A percentile compares a stretch with the other conserved stretches of the same genome.
phyloP scores from a whole-genome alignment of 805 yeast species.

The Metahyphopichia silvanorum region DNA sequence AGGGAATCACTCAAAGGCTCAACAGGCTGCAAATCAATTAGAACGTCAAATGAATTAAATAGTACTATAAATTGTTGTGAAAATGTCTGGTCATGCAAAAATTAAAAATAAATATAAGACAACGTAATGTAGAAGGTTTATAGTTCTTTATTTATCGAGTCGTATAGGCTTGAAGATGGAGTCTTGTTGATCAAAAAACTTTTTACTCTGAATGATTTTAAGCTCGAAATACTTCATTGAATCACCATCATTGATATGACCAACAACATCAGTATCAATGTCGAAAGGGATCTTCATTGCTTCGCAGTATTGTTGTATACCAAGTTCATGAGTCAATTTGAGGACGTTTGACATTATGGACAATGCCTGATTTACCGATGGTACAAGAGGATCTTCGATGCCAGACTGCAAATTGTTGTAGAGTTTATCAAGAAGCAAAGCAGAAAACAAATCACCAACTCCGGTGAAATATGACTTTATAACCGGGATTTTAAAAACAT shows the following conservation, averaged over 20 bases:
- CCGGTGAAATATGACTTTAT: slow-evolving; percentile 67
- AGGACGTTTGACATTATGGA: slow-evolving; percentile 54
- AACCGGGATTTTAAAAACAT: slow-evolving; percentile 39
- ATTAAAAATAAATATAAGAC: slow-evolving; percentile 1
- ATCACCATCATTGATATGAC: slow-evolving; percentile 53
- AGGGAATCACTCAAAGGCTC: too few relatives aligned
- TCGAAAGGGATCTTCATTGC: slow-evolving; percentile 7
- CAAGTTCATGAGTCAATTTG: slow-evolving; percentile 39
- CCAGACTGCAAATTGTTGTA: too few relatives aligned
- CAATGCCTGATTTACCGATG: slow-evolving; percentile 52
- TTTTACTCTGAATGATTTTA: slow-evolving; percentile 59
- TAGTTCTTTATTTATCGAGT: neutral
- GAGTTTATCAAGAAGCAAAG: slow-evolving; percentile 52
- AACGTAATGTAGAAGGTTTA: neutral
- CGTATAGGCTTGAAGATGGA: too few relatives aligned
- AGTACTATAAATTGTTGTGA: too few relatives aligned
- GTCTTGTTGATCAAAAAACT: slow-evolving; percentile 27
- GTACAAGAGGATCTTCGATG: slow-evolving; percentile 10
- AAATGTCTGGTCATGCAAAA: too few relatives aligned
- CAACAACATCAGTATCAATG: slow-evolving; percentile 15
- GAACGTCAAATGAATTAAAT: slow-evolving; percentile 4
- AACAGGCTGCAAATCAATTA: too few relatives aligned
- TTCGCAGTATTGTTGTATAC: slow-evolving; percentile 32
- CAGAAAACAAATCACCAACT: slow-evolving; percentile 71
- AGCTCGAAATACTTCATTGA: slow-evolving; percentile 74